These are phyloP conservation scores for Malus asiatica DNA, from an alignment of 306 rosid genomes.

Conservation along the genomic window DNA sequence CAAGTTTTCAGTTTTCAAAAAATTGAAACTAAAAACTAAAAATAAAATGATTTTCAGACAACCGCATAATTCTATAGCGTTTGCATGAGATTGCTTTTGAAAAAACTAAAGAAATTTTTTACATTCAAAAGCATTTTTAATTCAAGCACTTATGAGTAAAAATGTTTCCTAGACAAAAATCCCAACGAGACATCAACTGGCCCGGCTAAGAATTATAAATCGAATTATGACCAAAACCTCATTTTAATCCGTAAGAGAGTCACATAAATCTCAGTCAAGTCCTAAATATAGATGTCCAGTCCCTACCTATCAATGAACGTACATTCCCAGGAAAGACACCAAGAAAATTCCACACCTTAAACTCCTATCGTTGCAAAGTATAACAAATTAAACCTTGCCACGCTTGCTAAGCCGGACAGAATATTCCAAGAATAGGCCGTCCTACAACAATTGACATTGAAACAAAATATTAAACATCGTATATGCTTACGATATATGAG, in stretches of 20 bases:
- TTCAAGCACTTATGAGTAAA: no score
- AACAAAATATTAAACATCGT: neutral
- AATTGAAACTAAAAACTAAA: no score
- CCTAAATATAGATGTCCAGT: neutral
- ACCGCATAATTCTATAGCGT: no score
- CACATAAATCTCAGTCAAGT: neutral
- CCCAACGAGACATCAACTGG: no score
- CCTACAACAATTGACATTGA: neutral
- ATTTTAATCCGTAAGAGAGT: slow-evolving; percentile 9
- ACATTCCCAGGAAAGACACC: neutral
- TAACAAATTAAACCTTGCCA: neutral
- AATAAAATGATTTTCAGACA: no score
- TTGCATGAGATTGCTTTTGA: no score
- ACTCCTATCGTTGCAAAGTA: neutral
- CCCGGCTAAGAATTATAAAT: no score
- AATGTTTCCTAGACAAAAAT: no score
- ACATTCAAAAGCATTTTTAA: no score
- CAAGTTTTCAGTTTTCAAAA: no score
- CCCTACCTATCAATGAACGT: neutral
- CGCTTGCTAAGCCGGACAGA: neutral
- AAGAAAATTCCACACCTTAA: neutral
- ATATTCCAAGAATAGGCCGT: slow-evolving; percentile 38
- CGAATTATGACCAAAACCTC: neutral
- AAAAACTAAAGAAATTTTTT: no score
- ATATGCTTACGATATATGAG: neutral